Evolutionary conservation across 805 yeast species (phyloP).

Genomic region (Zygosaccharomyces bailii): DNA sequence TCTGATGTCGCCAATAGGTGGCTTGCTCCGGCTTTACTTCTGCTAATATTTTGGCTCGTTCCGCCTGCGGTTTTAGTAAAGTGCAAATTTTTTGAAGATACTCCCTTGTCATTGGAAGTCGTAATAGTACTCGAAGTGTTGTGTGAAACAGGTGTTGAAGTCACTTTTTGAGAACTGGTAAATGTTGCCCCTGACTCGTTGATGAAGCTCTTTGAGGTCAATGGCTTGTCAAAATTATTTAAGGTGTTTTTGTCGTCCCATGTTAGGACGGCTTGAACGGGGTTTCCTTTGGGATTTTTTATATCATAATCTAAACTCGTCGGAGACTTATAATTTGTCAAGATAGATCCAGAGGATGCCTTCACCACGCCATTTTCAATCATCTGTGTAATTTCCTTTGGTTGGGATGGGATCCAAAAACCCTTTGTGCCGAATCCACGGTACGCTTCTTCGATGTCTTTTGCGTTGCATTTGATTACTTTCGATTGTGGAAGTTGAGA

Average conservation of each 20-base stretch:
- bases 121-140: not conserved
- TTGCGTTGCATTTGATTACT: slow-evolving; percentile 41
- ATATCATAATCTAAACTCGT: slow-evolving; percentile 42
- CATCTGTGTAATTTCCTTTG: slow-evolving; percentile 42
- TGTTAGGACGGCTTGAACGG: slow-evolving; percentile 36
- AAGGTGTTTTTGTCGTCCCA: slow-evolving; percentile 37
- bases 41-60: slow-evolving; percentile 12
- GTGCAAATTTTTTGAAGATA: not conserved
- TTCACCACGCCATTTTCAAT: slow-evolving; percentile 48
- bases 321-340: slow-evolving; percentile 39
- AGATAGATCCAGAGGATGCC: slow-evolving; percentile 44
- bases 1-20: slow-evolving; percentile 17
- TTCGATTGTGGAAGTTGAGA: slow-evolving; percentile 34
- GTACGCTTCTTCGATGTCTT: slow-evolving; percentile 37
- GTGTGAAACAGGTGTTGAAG: slow-evolving; percentile 18
- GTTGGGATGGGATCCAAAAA: slow-evolving; percentile 48
- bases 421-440: slow-evolving; percentile 42
- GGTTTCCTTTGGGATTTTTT: slow-evolving; percentile 36
- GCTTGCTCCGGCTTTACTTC: slow-evolving; percentile 29
- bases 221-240: slow-evolving; percentile 31
- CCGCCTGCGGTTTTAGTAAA: no score
- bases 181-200: slow-evolving; percentile 13
- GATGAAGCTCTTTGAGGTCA: slow-evolving; percentile 6
- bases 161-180: slow-evolving; percentile 19
- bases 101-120: not conserved